phyloP scores from a whole-genome alignment of 768 basidiomycete species.

The Coprinopsis cinerea region DNA sequence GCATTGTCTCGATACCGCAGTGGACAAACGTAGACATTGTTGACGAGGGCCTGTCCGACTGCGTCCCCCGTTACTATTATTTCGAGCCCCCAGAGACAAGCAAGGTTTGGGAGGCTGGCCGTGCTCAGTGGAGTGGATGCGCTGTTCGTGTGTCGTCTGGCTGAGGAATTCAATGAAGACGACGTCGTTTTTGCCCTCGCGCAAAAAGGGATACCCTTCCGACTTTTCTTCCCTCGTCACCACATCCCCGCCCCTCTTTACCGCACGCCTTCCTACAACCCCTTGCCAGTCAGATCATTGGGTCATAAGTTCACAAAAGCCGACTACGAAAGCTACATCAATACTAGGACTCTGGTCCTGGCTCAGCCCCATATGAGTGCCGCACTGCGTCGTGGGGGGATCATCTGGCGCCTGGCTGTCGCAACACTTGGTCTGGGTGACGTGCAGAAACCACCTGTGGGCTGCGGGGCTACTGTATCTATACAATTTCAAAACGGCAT shows the following conservation, averaged over 20 bases:
- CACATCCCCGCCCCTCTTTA: not conserved
- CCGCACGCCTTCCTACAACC: not conserved
- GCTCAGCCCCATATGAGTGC: too few relatives aligned
- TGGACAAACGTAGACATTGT: too few relatives aligned
- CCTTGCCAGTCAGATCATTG: not conserved
- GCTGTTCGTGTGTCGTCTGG: not conserved
- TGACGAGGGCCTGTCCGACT: too few relatives aligned
- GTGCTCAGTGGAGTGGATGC: not conserved
- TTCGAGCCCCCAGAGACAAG: too few relatives aligned
- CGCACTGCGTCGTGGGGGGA: too few relatives aligned
- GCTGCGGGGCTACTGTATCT: too few relatives aligned
- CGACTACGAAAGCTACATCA: constrained; percentile 2
- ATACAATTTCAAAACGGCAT: too few relatives aligned
- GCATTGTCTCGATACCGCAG: too few relatives aligned
- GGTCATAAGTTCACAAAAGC: not conserved
- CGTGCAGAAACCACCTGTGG: too few relatives aligned
- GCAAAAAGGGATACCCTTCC: constrained; percentile 3
- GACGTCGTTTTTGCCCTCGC: not conserved
- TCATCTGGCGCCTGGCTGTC: constrained; percentile 2
- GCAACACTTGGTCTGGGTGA: too few relatives aligned
- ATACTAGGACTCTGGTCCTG: not conserved
- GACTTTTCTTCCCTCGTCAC: not conserved
- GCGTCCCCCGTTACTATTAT: too few relatives aligned
- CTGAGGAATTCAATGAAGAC: not conserved
- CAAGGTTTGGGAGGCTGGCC: constrained; percentile 1